Evolutionary conservation across 2,329 filamentous ascomycete species (phyloP), one percentile per base, ranked within the genome.

Genomic region (Byssochlamys sp.): DNA sequence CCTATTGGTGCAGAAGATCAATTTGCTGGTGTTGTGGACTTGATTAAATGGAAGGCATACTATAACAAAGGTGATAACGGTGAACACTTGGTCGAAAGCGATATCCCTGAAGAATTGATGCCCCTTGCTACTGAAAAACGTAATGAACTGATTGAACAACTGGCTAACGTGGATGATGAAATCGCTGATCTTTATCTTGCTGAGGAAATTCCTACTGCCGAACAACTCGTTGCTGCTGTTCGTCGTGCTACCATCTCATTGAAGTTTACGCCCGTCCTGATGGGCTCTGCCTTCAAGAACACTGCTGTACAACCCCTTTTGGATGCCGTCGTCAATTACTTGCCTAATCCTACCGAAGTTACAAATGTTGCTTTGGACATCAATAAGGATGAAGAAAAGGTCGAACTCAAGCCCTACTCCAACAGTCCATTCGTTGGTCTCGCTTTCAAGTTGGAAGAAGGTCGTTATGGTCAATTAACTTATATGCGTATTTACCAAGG

Each of bases 401-500:
- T 96, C 59, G 88, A 92, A 72, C 84, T 99, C 57, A 84, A 96
- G 19, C 91, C 92, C 1, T 96, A 97, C 79, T 94, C 95, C 76
- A 88, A 89, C 25, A 80, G 96, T 27, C 94, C 94, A 0, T 96
- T 97, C 68, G 91, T 96, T 57, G 94, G 94, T 54, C 81, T 99
- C 61, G 94, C 94, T 7, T 99, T 99, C 81, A 99, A 99, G 81
- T 85, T 99, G 25, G 94, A 99, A 80, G 94, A 99, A 77, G 95
- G 92, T 77, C 96, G 95, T 73, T 99, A 95, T 68, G 94, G 94
- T 51, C 94, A 99, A 75, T 83, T 99, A 69, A 99, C 94, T 56
- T 99, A 99, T 73, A 95, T 99, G 62, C 90, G 94, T 66, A 94
- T 99, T 58, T 99, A 99, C 78, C 94, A 99, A 76, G 94, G 94